Evolutionary conservation across 805 yeast species (phyloP).

Genomic region (Huiozyma naganishii): DNA sequence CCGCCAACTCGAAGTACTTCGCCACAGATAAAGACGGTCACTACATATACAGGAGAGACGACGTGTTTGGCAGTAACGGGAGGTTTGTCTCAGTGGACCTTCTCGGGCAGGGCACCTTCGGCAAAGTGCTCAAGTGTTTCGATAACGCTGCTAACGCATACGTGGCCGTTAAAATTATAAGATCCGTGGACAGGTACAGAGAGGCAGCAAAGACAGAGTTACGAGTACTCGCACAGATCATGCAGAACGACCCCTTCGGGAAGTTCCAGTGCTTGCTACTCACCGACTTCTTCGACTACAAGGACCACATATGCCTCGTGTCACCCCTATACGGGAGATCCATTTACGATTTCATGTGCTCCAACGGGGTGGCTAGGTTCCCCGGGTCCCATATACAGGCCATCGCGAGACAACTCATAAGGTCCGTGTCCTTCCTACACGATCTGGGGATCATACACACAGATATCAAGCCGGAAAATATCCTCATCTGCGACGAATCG

Average conservation of each 20-base stretch:
- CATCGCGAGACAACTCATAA: constrained; percentile 71
- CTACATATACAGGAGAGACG: constrained; percentile 49
- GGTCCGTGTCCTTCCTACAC: constrained; percentile 82
- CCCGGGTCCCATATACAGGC: constrained; percentile 91
- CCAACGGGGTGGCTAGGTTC: constrained; percentile 75
- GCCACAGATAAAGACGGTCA: constrained; percentile 59
- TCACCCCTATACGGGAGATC: constrained; percentile 80
- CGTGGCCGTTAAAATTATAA: constrained; percentile 86
- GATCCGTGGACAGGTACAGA: constrained; percentile 86
- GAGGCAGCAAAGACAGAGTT: constrained; percentile 93
- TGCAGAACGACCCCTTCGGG: constrained; percentile 40
- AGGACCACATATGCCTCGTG: constrained; percentile 89
- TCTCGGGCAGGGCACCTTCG: constrained; percentile 95
- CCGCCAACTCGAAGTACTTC: constrained; percentile 6
- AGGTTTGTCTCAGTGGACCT: constrained; percentile 57
- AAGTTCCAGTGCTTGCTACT: constrained; percentile 66
- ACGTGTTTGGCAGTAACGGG: constrained; percentile 50
- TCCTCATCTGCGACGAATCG: constrained; percentile 38
- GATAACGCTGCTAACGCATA: constrained; percentile 37
- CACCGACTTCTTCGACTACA: constrained; percentile 81
- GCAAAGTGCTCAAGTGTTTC: constrained; percentile 90
- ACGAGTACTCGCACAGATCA: constrained; percentile 44
- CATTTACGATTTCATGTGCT: constrained; percentile 80
- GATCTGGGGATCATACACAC: constrained; percentile 88
- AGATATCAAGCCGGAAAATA: constrained; percentile 93